Evolutionary conservation across 352 stramenopile genomes (phyloP).

Genomic region (Phytophthora aleatoria): DNA sequence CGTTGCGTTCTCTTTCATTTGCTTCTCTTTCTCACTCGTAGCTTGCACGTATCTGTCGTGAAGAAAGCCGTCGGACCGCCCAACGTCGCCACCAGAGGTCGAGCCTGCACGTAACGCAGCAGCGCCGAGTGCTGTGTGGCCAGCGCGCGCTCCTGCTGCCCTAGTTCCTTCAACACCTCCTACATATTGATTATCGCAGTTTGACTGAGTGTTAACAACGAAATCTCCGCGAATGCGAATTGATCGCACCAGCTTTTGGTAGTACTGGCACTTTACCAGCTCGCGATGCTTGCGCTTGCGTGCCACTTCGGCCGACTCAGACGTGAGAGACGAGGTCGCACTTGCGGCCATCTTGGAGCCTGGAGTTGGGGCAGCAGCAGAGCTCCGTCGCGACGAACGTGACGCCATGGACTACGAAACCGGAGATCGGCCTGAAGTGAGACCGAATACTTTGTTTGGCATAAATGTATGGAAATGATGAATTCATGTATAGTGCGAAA

Average conservation of each 20-base stretch:
- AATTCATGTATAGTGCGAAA: too few species aligned
- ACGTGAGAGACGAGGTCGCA: conserved; percentile 11
- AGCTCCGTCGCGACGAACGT: conserved; percentile 12
- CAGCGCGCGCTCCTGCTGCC: conserved; percentile 33
- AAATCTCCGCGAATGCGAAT: background rate
- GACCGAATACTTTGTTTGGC: background rate
- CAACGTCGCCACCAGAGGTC: conserved; percentile 8
- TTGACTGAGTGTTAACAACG: conserved; percentile 2
- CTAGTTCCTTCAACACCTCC: conserved; percentile 41
- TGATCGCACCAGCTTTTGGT: conserved; percentile 35
- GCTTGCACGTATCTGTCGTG: conserved; percentile 35
- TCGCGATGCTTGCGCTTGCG: conserved; percentile 40
- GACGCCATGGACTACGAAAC: conserved; percentile 11
- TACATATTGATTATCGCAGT: conserved; percentile 4
- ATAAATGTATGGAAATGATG: conserved; percentile 8
- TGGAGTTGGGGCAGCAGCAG: background rate
- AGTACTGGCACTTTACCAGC: conserved; percentile 39
- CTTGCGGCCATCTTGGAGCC: conserved; percentile 7
- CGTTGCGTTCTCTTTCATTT: conserved; percentile 35
- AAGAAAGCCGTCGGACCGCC: conserved; percentile 3
- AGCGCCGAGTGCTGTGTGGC: conserved; percentile 37
- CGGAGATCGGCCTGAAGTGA: background rate
- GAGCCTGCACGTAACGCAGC: conserved; percentile 17
- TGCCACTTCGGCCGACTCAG: conserved; percentile 15
- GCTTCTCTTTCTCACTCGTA: conserved; percentile 33